Base-by-base conservation (phyloP, 768 basidiomycete species). In the Mycena galopus region DNA sequence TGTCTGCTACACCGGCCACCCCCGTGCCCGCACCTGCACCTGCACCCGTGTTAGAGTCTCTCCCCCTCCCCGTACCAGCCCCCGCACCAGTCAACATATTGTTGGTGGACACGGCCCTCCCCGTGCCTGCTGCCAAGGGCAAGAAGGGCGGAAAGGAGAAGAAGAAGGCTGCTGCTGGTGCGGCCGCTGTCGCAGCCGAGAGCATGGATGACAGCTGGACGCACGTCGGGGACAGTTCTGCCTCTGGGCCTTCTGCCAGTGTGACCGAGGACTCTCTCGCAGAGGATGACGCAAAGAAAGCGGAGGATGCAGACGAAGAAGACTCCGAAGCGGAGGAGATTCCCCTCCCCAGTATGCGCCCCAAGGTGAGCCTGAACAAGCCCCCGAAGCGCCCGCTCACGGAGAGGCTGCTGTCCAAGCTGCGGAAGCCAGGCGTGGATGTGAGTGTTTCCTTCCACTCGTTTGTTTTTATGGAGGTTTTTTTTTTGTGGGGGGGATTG, bases 371-470 rank as follows among this genome's bases (percentile, higher is more conserved):
- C 23, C 16, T 6, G 35, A 33, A 81, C 85, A 89, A 71, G n/a
- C n/a, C 30, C 77, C 78, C 65, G 84, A 80, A 33, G 80, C 78
- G 68, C 81, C 84, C 92, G 3, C 84, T 93, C 7, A 90, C 91
- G 3, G 92, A 94, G 80, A 87, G 86, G 77, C 78, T 91, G 67
- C 78, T 91, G n/a, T n/a, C n/a, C n/a, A n/a, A n/a, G n/a, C n/a
- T n/a, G n/a, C n/a, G n/a, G n/a, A n/a, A n/a, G n/a, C 93, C 93
- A 3, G 87, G 83, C 19, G 89, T 93, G 30, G 93, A 94, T 62
- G 94, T 93, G 78, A 69, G 89, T 87, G 42, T 27, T 55, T 51
- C 21, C 25, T 53, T 39, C 61, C n/a, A n/a, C 65, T 47, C 44
- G 66, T 76, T 47, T 8, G 39, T 56, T n/a, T 35, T 68, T 27